Evolutionary conservation across 306 rosid species (phyloP).

Genomic region (Inga leiocalycina): DNA sequence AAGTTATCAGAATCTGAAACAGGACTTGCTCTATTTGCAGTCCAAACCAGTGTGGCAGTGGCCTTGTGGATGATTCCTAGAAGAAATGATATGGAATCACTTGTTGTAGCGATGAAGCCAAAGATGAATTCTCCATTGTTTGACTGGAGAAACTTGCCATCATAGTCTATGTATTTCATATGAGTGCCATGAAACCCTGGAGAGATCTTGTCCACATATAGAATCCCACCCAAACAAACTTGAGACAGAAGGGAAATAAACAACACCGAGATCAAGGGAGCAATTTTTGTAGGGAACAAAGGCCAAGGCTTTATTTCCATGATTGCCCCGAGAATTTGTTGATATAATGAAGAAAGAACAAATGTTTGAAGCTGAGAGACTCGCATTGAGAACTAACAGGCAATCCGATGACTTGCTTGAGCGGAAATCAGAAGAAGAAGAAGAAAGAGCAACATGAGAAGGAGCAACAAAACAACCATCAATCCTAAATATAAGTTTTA

Average conservation of each 20-base stretch:
- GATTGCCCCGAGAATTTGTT: conserved; percentile 30
- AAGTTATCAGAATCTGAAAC: conserved; percentile 40
- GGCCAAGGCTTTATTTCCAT: conserved; percentile 44
- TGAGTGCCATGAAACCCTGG: conserved; percentile 54
- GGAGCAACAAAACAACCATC: neutral
- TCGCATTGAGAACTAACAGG: neutral
- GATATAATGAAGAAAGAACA: neutral
- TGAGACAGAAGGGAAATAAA: conserved; percentile 37
- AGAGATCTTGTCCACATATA: conserved; percentile 30
- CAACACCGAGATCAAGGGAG: conserved; percentile 29
- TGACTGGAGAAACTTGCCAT: conserved; percentile 57
- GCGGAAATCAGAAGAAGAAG: neutral
- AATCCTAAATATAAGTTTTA: too few relatives aligned
- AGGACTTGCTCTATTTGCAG: conserved; percentile 49
- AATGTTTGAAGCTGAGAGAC: neutral
- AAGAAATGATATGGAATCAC: conserved; percentile 46
- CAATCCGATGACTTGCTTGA: neutral
- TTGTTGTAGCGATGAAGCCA: conserved; percentile 49
- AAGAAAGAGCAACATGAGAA: neutral
- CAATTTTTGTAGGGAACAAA: conserved; percentile 18
- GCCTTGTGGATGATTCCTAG: conserved; percentile 49
- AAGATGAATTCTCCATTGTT: conserved; percentile 47
- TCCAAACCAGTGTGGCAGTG: conserved; percentile 49
- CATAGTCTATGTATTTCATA: conserved; percentile 51
- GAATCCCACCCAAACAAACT: conserved; percentile 44